These are phyloP conservation scores for Pyrrhoderma lamaoense DNA, from an alignment of 1,284 basidiomycete species.

Conservation along the genomic window DNA sequence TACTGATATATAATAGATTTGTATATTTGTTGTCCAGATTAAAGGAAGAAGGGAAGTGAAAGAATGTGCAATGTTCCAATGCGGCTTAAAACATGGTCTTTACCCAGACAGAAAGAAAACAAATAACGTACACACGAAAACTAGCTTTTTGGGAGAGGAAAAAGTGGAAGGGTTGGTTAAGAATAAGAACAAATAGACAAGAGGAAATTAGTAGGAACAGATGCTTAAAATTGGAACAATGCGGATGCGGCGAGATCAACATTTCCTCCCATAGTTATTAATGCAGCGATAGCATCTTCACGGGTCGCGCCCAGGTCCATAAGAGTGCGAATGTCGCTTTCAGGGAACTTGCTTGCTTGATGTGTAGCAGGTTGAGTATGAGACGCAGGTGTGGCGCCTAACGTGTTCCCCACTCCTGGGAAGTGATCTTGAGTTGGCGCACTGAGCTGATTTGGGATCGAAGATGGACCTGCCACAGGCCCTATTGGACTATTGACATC, in stretches of 20 bases:
- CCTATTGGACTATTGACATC: conserved; percentile 21
- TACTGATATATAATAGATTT: conserved; percentile 9
- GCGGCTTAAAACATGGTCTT: too few species aligned
- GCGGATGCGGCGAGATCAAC: conserved; percentile 85
- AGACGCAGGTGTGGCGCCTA: conserved; percentile 35
- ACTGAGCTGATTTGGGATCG: too few species aligned
- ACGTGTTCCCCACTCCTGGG: conserved; percentile 54
- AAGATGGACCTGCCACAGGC: conserved; percentile 20
- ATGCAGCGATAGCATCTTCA: conserved; percentile 67
- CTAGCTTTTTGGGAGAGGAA: background rate
- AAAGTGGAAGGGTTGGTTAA: background rate
- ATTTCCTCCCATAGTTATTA: conserved; percentile 81
- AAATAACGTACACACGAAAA: too few species aligned
- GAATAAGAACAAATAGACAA: too few species aligned
- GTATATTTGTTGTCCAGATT: conserved; percentile 7
- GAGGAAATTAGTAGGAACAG: too few species aligned
- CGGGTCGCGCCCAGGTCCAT: conserved; percentile 70
- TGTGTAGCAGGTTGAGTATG: conserved; percentile 19
- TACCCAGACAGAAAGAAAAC: too few species aligned
- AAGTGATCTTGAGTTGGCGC: conserved; percentile 38
- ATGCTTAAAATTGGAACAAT: conserved; percentile 56
- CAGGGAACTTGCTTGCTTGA: conserved; percentile 34
- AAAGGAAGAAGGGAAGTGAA: too few species aligned
- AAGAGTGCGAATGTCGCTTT: conserved; percentile 47
- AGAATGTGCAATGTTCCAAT: background rate